phyloP scores from a whole-genome alignment of 169 alveolate species.

The Plasmodium adleri region DNA sequence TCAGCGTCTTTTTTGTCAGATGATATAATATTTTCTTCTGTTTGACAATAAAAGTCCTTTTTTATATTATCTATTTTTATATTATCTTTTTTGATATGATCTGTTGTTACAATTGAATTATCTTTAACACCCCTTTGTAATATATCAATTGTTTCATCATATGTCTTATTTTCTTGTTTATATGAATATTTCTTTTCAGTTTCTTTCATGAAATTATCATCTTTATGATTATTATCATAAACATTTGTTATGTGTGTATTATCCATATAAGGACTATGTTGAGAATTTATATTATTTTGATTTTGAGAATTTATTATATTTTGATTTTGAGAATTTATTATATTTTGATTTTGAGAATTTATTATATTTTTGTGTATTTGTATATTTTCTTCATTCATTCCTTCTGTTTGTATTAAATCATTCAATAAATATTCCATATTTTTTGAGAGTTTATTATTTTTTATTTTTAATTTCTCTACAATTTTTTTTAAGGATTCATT shows the following conservation, averaged over 20 bases:
- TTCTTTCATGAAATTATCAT: too few relatives aligned
- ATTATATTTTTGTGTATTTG: background rate
- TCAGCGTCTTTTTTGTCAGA: background rate
- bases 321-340: background rate
- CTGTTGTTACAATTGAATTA: too few relatives aligned
- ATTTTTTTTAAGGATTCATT: conserved; percentile 28
- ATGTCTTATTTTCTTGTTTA: too few relatives aligned
- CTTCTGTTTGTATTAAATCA: conserved; percentile 29
- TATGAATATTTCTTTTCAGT: too few relatives aligned
- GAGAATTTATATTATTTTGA: background rate
- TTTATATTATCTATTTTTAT: too few relatives aligned
- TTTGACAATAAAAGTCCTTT: too few relatives aligned
- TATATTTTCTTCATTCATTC: background rate
- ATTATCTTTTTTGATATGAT: too few relatives aligned
- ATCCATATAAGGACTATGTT: background rate
- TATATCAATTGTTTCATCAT: too few relatives aligned
- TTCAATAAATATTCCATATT: conserved; percentile 41
- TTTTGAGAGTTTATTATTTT: conserved; percentile 33
- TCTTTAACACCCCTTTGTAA: too few relatives aligned
- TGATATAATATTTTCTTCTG: too few relatives aligned
- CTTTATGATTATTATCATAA: too few relatives aligned
- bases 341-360: background rate
- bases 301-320: background rate
- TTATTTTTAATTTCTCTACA: conserved; percentile 15
- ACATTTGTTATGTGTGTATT: too few relatives aligned